phyloP scores from a whole-genome alignment of 2,329 filamentous ascomycete species.

The Phialophora tarda region DNA sequence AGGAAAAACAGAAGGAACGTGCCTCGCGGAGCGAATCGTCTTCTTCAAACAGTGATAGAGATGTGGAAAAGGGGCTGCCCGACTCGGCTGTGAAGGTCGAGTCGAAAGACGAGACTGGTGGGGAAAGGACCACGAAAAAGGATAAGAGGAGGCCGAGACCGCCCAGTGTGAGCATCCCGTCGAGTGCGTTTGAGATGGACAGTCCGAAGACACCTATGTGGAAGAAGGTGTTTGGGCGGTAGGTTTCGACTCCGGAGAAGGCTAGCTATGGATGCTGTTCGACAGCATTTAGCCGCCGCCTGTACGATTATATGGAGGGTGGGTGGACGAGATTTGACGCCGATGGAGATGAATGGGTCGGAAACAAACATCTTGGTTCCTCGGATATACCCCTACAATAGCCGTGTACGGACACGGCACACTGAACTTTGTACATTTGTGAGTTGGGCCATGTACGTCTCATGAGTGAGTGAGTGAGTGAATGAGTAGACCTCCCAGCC shows the following conservation, averaged over 20 bases:
- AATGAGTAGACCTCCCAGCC: not conserved
- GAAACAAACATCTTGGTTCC: not conserved
- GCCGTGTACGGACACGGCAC: not conserved
- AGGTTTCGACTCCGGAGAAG: not conserved
- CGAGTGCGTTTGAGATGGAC: slow-evolving; percentile 30
- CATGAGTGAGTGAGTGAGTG: not conserved
- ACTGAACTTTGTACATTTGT: not conserved
- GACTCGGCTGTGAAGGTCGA: slow-evolving; percentile 20
- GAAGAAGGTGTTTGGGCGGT: slow-evolving; percentile 38
- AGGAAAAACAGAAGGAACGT: not conserved
- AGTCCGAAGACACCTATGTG: slow-evolving; percentile 36
- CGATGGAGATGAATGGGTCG: not conserved
- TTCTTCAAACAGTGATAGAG: slow-evolving; percentile 13
- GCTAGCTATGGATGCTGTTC: not conserved
- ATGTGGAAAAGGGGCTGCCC: slow-evolving; percentile 29
- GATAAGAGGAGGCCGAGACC: slow-evolving; percentile 24
- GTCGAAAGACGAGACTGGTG: not conserved
- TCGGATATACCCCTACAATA: not conserved
- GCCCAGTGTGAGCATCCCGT: slow-evolving; percentile 27
- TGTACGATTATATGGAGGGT: slow-evolving; percentile 6
- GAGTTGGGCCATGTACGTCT: no score
- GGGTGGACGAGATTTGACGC: not conserved
- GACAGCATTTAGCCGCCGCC: no score
- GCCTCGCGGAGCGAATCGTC: slow-evolving; percentile 1
- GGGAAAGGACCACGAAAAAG: slow-evolving; percentile 5